These are phyloP conservation scores for Astraeus odoratus DNA, from an alignment of 768 basidiomycete species.

Conservation along the genomic window DNA sequence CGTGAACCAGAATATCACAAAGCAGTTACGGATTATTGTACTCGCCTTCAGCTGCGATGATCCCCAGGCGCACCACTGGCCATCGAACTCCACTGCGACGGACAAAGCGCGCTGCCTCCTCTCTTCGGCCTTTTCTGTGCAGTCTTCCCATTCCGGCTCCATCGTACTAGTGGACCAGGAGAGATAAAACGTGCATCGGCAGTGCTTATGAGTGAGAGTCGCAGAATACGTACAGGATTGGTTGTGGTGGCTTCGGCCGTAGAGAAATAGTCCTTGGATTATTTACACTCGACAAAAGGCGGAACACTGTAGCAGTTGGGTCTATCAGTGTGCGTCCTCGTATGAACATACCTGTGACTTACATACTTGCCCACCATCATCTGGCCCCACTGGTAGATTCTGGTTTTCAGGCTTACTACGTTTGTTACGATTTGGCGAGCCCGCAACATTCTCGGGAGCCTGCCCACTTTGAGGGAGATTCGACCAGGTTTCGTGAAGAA, in stretches of 20 bases:
- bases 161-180: constrained; percentile 30
- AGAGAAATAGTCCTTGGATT: constrained; percentile 34
- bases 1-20: no score
- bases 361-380: neutral
- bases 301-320: constrained; percentile 34
- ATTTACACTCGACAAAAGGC: constrained; percentile 36
- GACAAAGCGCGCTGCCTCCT: constrained; percentile 34
- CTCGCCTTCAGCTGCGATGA: constrained; percentile 18
- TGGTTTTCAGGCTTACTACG: constrained; percentile 3
- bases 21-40: neutral
- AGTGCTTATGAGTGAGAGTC: neutral
- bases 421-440: neutral
- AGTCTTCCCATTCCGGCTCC: constrained; percentile 47
- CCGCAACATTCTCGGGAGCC: neutral
- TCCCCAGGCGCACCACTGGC: constrained; percentile 17
- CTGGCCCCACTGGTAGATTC: neutral
- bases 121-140: constrained; percentile 32
- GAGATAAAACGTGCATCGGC: neutral
- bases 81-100: constrained; percentile 33
- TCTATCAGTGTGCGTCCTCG: neutral
- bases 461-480: constrained; percentile 3
- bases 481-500: constrained; percentile 19
- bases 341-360: neutral
- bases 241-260: constrained; percentile 35
- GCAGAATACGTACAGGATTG: constrained; percentile 28